phyloP scores from a whole-genome alignment of 257 asterid species.

The Linderniella brevidens region DNA sequence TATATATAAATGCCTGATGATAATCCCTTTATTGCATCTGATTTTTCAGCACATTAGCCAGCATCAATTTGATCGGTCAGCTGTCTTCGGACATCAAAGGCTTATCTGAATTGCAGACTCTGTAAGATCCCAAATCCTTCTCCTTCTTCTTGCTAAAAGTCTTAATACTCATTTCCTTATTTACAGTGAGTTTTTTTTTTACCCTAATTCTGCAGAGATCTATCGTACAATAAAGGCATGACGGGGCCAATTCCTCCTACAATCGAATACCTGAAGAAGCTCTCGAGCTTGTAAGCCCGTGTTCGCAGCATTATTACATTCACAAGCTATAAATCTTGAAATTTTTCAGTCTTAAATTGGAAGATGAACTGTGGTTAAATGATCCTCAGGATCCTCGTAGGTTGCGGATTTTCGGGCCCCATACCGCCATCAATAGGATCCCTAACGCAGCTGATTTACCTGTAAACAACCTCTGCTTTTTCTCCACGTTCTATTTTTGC shows the following conservation, averaged over 20 bases:
- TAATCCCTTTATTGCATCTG: background rate
- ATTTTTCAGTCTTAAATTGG: background rate
- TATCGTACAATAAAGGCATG: constrained; percentile 57
- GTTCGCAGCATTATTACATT: background rate
- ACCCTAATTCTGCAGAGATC: constrained; percentile 42
- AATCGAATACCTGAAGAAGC: constrained; percentile 42
- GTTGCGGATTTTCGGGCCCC: constrained; percentile 77
- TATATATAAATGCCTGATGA: background rate
- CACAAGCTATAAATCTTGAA: background rate
- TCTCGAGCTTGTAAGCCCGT: constrained; percentile 51
- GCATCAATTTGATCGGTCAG: constrained; percentile 36
- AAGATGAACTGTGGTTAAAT: background rate
- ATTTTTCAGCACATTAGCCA: constrained; percentile 51
- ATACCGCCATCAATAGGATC: constrained; percentile 66
- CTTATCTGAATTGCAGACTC: constrained; percentile 48
- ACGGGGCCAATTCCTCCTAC: constrained; percentile 54
- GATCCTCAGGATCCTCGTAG: constrained; percentile 52
- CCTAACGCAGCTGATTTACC: constrained; percentile 27
- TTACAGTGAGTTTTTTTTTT: too few species aligned
- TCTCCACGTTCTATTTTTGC: background rate
- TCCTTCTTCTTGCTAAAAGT: background rate
- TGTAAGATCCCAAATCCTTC: constrained; percentile 30
- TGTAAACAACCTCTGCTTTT: constrained; percentile 31
- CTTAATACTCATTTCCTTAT: background rate
- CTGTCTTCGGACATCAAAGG: constrained; percentile 46